Conservation (phyloP, 768 basidiomycete genomes). For the Agrocybe chaxingu region DNA sequence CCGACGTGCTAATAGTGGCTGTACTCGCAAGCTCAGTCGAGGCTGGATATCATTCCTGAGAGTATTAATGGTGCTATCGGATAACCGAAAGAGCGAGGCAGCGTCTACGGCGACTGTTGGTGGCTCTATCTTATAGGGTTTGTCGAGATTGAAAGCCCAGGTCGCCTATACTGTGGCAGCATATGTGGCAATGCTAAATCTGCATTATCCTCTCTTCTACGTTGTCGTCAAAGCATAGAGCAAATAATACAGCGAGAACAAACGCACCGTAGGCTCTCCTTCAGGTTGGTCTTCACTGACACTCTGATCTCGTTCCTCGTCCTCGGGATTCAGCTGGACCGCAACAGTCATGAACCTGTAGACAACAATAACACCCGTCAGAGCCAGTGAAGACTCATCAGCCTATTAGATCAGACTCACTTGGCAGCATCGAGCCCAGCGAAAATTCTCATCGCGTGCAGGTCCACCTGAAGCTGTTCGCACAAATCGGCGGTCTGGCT, state of each 20-base stretch:
- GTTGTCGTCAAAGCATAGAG: neutral
- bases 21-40: too few species aligned
- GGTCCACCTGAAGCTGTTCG: constrained; percentile 70
- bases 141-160: too few species aligned
- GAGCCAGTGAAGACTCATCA: neutral
- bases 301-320: constrained; percentile 19
- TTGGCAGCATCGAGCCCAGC: constrained; percentile 81
- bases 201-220: too few species aligned
- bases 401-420: constrained; percentile 38
- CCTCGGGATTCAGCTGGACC: constrained; percentile 32
- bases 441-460: constrained; percentile 76
- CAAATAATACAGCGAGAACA: neutral
- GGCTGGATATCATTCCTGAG: too few species aligned
- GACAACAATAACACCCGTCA: neutral
- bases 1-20: too few species aligned
- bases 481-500: constrained; percentile 74
- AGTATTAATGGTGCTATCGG: too few species aligned
- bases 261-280: neutral
- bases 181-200: too few species aligned
- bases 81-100: too few species aligned
- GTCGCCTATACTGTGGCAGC: too few species aligned
- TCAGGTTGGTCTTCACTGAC: constrained; percentile 1
- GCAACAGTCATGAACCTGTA: constrained; percentile 42
- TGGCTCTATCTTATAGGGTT: too few species aligned
- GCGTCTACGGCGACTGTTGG: too few species aligned